These are phyloP conservation scores for Penicillium sp. DNA, from an alignment of 2,329 filamentous ascomycete genomes.

Conservation along the genomic window DNA sequence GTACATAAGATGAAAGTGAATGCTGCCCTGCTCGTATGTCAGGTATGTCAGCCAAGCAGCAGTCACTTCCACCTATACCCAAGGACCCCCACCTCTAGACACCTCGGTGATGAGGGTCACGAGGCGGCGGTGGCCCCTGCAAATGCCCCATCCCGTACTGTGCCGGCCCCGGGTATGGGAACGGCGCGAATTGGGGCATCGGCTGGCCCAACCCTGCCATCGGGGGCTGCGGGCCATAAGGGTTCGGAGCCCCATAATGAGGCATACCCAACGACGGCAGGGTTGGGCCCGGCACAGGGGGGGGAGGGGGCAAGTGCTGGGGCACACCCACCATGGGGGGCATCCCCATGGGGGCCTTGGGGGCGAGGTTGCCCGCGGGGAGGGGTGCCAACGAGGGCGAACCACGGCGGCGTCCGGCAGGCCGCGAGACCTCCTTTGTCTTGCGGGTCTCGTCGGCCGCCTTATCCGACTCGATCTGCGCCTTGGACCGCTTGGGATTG, in stretches of 20 bases:
- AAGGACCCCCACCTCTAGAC: background rate
- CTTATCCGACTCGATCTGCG: conserved; percentile 47
- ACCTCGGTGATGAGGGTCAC: conserved; percentile 7
- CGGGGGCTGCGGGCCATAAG: conserved; percentile 18
- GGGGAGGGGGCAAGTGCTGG: conserved; percentile 15
- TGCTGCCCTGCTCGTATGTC: background rate
- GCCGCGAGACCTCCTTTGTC: conserved; percentile 29
- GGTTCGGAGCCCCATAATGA: conserved; percentile 20
- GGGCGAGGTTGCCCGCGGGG: conserved; percentile 22
- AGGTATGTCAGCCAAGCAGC: background rate
- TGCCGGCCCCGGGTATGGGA: conserved; percentile 22
- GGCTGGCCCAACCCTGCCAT: conserved; percentile 21
- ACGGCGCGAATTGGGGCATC: conserved; percentile 33
- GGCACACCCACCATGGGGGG: conserved; percentile 21
- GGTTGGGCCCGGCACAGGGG: conserved; percentile 12
- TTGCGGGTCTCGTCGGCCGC: conserved; percentile 33
- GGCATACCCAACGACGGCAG: conserved; percentile 22
- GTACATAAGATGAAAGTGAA: conserved; percentile 3
- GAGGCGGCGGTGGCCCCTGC: background rate
- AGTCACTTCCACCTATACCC: background rate
- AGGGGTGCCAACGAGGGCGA: conserved; percentile 27
- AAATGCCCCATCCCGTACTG: conserved; percentile 14
- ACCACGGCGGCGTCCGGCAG: conserved; percentile 29
- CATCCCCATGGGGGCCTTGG: conserved; percentile 22
- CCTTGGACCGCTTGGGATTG: conserved; percentile 48